Evolutionary conservation across 2,329 filamentous ascomycete genomes (phyloP).

Genomic region (Cyclaneusma minus): DNA sequence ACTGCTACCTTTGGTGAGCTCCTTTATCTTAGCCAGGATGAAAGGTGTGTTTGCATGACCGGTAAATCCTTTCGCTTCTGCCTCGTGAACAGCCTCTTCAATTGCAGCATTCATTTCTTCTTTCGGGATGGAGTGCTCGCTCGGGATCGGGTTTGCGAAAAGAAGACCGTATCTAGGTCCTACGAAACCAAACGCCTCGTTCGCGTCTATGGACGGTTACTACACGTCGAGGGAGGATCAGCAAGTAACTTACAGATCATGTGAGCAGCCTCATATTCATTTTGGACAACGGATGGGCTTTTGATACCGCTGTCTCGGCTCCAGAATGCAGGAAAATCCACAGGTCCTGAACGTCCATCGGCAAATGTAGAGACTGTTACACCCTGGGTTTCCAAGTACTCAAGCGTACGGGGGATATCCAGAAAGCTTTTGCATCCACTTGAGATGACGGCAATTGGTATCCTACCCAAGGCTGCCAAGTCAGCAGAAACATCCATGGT

Average conservation of each 20-base stretch:
- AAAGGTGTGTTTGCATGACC: slow-evolving; percentile 58
- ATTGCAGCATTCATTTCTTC: slow-evolving; percentile 41
- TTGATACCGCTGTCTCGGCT: slow-evolving; percentile 69
- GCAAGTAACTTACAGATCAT: slow-evolving; percentile 47
- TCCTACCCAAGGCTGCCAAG: slow-evolving; percentile 82
- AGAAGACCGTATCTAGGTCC: slow-evolving; percentile 54
- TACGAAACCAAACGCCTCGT: slow-evolving; percentile 54
- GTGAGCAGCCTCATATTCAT: slow-evolving; percentile 73
- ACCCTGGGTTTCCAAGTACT: slow-evolving; percentile 57
- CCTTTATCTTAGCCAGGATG: slow-evolving; percentile 51
- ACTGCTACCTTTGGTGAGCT: slow-evolving; percentile 46
- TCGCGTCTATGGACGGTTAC: slow-evolving; percentile 36
- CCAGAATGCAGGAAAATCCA: slow-evolving; percentile 91
- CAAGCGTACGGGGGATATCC: slow-evolving; percentile 78
- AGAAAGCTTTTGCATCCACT: slow-evolving; percentile 94
- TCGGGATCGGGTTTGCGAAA: slow-evolving; percentile 70
- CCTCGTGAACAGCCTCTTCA: slow-evolving; percentile 35
- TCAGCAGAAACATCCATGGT: slow-evolving; percentile 93
- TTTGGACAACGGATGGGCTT: slow-evolving; percentile 60
- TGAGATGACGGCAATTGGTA: slow-evolving; percentile 73
- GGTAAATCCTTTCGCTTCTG: slow-evolving; percentile 33
- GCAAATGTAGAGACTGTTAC: slow-evolving; percentile 82
- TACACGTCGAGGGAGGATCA: neutral
- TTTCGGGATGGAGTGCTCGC: slow-evolving; percentile 41
- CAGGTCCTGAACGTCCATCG: slow-evolving; percentile 53